A percentile compares a stretch with the other conserved stretches of the same genome.
Evolutionary conservation across 192 early-diverging fungal species (phyloP).

Genomic region (Chytriomyces sp.): DNA sequence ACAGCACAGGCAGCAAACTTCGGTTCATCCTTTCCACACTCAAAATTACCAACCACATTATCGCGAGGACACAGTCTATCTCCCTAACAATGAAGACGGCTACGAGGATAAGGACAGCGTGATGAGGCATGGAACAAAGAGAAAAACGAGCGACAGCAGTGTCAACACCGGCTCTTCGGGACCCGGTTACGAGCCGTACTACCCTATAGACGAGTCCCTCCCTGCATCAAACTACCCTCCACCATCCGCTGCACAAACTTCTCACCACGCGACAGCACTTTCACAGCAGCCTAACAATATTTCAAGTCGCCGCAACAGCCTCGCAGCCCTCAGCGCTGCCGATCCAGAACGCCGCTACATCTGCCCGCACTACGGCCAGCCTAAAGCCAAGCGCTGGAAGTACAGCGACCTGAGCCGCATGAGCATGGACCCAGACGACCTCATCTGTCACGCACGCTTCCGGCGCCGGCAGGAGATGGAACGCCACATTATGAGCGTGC

Average conservation of each 20-base stretch:
- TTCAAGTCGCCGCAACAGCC: not conserved
- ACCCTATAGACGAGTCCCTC: not conserved
- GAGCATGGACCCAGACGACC: not conserved
- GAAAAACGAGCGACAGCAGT: not conserved
- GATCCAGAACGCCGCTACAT: not conserved
- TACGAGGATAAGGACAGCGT: not conserved
- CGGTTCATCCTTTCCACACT: too few relatives aligned
- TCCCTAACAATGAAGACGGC: not conserved
- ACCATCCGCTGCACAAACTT: not conserved
- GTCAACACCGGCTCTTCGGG: not conserved
- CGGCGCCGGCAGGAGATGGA: constrained; percentile 28
- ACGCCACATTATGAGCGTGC: constrained; percentile 16
- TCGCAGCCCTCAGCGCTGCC: not conserved
- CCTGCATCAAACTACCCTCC: not conserved
- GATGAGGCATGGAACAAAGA: too few relatives aligned
- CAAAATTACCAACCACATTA: not conserved
- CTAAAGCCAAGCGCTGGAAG: not conserved
- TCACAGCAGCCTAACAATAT: not conserved
- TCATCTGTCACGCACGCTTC: constrained; percentile 5
- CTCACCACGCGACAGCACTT: not conserved
- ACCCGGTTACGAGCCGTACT: not conserved
- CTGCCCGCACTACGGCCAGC: not conserved
- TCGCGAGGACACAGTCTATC: not conserved
- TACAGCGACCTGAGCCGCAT: not conserved
- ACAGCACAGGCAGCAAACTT: not conserved